Conservation (phyloP, 257 asterid genomes). For the Voacanga thouarsii region DNA sequence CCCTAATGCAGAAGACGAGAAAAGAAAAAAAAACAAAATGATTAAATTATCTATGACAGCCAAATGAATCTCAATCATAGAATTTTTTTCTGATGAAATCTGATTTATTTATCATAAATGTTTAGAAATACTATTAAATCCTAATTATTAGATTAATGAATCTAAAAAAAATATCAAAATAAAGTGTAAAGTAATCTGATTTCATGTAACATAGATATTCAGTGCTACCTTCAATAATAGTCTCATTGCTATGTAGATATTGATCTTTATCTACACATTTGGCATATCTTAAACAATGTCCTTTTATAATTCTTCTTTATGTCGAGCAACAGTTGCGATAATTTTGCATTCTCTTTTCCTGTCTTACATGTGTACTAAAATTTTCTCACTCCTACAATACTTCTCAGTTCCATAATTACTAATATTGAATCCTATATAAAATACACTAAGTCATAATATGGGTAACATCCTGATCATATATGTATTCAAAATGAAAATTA, state of each 20-base stretch:
- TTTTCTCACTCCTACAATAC: not conserved
- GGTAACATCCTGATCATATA: not conserved
- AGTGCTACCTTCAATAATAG: not conserved
- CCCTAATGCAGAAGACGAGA: too few relatives aligned
- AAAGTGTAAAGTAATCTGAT: not conserved
- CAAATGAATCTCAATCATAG: too few relatives aligned
- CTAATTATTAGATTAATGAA: too few relatives aligned
- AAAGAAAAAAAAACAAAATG: too few relatives aligned
- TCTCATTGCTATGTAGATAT: not conserved
- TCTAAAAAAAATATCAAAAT: too few relatives aligned
- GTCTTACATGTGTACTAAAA: not conserved
- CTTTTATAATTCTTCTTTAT: not conserved
- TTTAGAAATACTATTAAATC: too few relatives aligned
- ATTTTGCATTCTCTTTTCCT: not conserved
- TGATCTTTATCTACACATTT: not conserved
- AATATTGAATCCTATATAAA: not conserved
- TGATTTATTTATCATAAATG: too few relatives aligned
- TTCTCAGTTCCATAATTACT: not conserved
- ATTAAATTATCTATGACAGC: too few relatives aligned
- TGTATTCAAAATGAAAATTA: not conserved
- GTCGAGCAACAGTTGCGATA: not conserved
- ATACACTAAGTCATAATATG: not conserved
- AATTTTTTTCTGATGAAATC: too few relatives aligned
- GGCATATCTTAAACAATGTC: not conserved
- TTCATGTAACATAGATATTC: not conserved